Evolutionary conservation across 164 flowering plant species (phyloP).

Genomic region (Protea cynaroides): DNA sequence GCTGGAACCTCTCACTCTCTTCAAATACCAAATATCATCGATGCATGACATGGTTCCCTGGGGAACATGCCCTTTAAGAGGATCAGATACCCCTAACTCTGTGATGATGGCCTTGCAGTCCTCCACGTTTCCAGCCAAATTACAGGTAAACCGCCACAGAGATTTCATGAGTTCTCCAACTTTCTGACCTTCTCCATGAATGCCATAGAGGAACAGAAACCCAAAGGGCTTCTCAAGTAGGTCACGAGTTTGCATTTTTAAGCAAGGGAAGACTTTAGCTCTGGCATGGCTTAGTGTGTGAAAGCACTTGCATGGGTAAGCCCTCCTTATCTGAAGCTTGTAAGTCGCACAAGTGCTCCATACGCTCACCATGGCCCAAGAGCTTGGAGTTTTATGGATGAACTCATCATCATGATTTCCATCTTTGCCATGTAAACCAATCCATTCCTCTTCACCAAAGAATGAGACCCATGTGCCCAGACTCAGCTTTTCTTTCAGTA

Average conservation of each 20-base stretch:
- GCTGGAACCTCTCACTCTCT: too few species aligned
- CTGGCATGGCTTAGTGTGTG: constrained; percentile 27
- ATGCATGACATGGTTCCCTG: too few species aligned
- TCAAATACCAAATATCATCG: too few species aligned
- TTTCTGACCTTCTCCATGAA: constrained; percentile 49
- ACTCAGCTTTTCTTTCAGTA: constrained; percentile 39
- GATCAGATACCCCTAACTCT: constrained; percentile 5
- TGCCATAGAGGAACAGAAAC: constrained; percentile 43
- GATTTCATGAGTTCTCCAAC: constrained; percentile 39
- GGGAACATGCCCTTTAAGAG: too few species aligned
- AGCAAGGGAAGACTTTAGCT: constrained; percentile 33
- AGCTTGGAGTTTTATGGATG: constrained; percentile 24
- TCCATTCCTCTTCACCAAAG: constrained; percentile 37
- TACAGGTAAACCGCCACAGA: constrained; percentile 40
- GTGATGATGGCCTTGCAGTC: constrained; percentile 39
- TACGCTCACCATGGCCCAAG: constrained; percentile 46
- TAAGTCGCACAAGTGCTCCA: constrained; percentile 43
- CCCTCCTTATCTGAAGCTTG: constrained; percentile 31
- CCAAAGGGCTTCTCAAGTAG: constrained; percentile 32
- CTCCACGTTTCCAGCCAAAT: constrained; percentile 31
- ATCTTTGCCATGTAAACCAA: constrained; percentile 18
- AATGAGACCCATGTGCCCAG: constrained; percentile 51
- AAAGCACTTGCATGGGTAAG: constrained; percentile 20
- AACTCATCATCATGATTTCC: constrained; percentile 12
- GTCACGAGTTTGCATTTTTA: constrained; percentile 18